Base-by-base conservation (phyloP, 2,329 filamentous ascomycete species). In the Ophiocordyceps unilateralis region DNA sequence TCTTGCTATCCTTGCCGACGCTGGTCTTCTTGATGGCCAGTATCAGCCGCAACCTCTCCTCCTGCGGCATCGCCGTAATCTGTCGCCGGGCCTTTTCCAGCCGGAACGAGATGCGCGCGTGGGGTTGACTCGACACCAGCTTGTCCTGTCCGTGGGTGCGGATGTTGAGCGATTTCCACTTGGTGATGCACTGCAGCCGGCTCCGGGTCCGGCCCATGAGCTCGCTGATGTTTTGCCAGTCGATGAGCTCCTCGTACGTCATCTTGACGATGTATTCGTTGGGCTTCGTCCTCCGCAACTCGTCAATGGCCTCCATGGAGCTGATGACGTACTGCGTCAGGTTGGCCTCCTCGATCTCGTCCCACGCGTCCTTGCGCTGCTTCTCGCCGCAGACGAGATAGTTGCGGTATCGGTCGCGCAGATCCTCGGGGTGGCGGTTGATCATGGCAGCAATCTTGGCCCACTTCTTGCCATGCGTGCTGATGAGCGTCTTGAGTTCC, bases 341-440 rank as follows among this genome's bases (percentile, higher is more conserved):
- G 10, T 55, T 59, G 0, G 61, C 57, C 51, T 81, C 76, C 51
- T 87, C 82, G 0, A 69, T 64, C 17, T 69, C 58, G 2, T 63
- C 66, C 82, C 83, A 87, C 1, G 61, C 57, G 28, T 72, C 69
- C 37, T 64, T 69, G 26, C 66, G 66, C 44, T 65, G 62, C 0
- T 65, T 67, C 6, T 70, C 64, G 19, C 71, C 71, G 43, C 74
- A 78, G 39, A 78, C 61, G 20, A 82, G 60, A 51, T 81, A 77
- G 51, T 84, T 81, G 34, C 77, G 69, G 65, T 78, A 83, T 4
- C 81, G 75, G 55, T 85, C 81, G 41, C 80, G 72, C 42, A 78
- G 68, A 53, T 85, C 80, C 46, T 76, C 72, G 0, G 72, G 66
- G 34, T 76, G 70, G 6, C 83, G 76, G 47, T 77, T 77, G 48